Evolutionary conservation across 176 grass and related monocot genomes (phyloP), one percentile per base, ranked within the genome.

Genomic region (Carex littledalei): DNA sequence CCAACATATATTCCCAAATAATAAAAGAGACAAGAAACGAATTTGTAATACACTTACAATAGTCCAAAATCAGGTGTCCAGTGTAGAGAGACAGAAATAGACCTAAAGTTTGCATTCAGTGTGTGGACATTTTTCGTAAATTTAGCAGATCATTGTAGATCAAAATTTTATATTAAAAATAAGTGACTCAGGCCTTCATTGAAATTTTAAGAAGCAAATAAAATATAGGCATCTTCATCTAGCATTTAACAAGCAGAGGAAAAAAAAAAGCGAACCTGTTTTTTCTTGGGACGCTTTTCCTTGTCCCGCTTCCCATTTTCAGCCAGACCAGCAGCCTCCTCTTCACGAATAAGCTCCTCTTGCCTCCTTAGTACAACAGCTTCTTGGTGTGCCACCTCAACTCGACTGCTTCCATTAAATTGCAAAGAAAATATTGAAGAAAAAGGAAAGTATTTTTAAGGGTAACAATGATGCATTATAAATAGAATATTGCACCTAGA

Each of bases 261-360:
- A 39, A 35, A 35, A 34, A 35, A 35, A 35, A 35, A 35, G 58
- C 3, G 21, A 29, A 99, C 97, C 93, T 94, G 97, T 8, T 99
- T 99, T 91, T 99, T 99, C 88, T 94, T 99, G 63, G 90, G 85
- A 59, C 91, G 93, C 73, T 93, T 97, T 22, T 97, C 94, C 84
- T 93, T 98, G 72, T 98, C 95, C 57, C 90, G 90, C 84, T 91
- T 99, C 55, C 92, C 91, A 84, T 89, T 90, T 89, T 95, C 90
- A 75, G 90, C 87, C 84, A 91, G 87, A 26, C 87, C 88, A 18
- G 93, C 97, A 54, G 84, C 93, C 70, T 99, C 96, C 84, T 99
- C 96, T 79, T 99, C 97, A 52, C 93, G 93, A 90, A 99, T 99
- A 47, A 99, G 86, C 60, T 99, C 93, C 78, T 99, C 97, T 80